Evolutionary conservation across 768 basidiomycete genomes (phyloP).

Genomic region (Podaxis mareebaensis): DNA sequence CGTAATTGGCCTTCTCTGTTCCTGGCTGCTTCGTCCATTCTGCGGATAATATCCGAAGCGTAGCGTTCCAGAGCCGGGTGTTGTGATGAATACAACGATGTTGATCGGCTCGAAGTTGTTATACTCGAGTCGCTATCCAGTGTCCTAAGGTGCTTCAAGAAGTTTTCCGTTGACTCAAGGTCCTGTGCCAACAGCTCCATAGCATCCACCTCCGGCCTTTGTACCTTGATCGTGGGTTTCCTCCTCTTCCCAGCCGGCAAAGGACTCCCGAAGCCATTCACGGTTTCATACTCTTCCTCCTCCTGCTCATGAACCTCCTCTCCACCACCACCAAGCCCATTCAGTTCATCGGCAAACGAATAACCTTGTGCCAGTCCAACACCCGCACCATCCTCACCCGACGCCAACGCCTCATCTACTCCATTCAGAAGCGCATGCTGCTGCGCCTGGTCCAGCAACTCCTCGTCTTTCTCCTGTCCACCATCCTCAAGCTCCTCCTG

Average conservation of each 20-base stretch:
- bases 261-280: conserved; percentile 25
- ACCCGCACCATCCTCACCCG: conserved; percentile 27
- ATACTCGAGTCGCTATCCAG: conserved; percentile 59
- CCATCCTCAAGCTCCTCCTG: not conserved
- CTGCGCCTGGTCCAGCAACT: conserved; percentile 18
- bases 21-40: conserved; percentile 71
- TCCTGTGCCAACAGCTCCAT: conserved; percentile 74
- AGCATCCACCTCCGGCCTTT: conserved; percentile 52
- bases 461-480: conserved; percentile 8
- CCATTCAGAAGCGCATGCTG: conserved; percentile 28
- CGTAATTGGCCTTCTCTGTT: conserved; percentile 83
- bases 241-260: conserved; percentile 29
- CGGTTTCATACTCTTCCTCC: conserved; percentile 6
- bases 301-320: conserved; percentile 13
- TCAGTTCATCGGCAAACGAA: conserved; percentile 48
- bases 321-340: conserved; percentile 26
- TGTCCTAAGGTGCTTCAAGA: conserved; percentile 69
- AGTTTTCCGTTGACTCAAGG: conserved; percentile 75
- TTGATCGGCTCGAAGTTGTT: not conserved
- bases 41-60: conserved; percentile 75
- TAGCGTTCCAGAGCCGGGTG: conserved; percentile 62
- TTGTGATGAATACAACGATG: conserved; percentile 25
- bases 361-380: conserved; percentile 30
- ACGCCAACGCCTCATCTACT: conserved; percentile 24
- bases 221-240: conserved; percentile 24